A percentile compares a stretch with the other conserved stretches of the same genome.
phyloP scores from a whole-genome alignment of 805 yeast species.

The Yarrowia sp. region DNA sequence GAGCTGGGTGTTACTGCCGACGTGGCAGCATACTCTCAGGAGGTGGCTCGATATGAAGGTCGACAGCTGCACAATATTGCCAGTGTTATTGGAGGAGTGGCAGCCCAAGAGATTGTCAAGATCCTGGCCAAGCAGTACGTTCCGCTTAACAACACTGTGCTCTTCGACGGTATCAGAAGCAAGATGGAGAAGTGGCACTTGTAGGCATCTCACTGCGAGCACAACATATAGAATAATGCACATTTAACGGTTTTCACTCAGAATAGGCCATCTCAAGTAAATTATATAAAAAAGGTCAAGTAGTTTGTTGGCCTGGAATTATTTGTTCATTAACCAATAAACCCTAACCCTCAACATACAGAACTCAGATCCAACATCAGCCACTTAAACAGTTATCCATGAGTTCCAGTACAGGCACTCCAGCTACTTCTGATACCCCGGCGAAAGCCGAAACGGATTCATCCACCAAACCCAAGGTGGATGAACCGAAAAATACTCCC shows the following conservation, averaged over 20 bases:
- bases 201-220: no score
- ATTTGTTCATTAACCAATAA: no score
- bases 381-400: no score
- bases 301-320: no score
- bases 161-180: conserved; percentile 70
- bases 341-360: not conserved
- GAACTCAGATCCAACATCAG: no score
- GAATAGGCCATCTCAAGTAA: no score
- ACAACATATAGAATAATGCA: not conserved
- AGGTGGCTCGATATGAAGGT: conserved; percentile 40
- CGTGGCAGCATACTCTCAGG: conserved; percentile 32
- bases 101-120: conserved; percentile 80
- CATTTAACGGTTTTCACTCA: no score
- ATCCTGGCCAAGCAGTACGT: conserved; percentile 72
- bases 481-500: not conserved
- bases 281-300: no score
- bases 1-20: conserved; percentile 1
- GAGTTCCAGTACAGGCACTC: not conserved
- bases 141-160: conserved; percentile 67
- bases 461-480: not conserved
- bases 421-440: not conserved
- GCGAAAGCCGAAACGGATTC: not conserved
- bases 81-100: conserved; percentile 79
- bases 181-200: conserved; percentile 37
- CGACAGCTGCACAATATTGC: conserved; percentile 55